Evolutionary conservation across 1,284 basidiomycete genomes (phyloP).

Genomic region (Phellopilus nigrolimitatus): DNA sequence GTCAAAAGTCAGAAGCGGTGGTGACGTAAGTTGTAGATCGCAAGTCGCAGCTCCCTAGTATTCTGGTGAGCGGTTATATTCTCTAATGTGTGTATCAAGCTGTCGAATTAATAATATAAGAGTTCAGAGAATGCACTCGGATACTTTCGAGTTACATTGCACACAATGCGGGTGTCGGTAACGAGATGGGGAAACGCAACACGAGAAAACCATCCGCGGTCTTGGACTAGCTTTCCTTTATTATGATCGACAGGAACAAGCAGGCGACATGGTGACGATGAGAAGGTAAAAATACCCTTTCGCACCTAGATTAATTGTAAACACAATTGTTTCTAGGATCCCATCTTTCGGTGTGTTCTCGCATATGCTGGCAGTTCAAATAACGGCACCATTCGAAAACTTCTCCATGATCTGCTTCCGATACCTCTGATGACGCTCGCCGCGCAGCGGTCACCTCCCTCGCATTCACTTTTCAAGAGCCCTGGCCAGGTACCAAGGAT

Average conservation of each 20-base stretch:
- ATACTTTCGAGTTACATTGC: too few species aligned
- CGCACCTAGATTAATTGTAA: too few species aligned
- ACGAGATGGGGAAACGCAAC: conserved; percentile 90
- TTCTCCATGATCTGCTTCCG: conserved; percentile 92
- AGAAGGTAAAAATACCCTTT: conserved; percentile 66
- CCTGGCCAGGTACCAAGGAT: conserved; percentile 91
- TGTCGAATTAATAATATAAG: too few species aligned
- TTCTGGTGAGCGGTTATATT: too few species aligned
- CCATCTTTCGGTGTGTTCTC: conserved; percentile 89
- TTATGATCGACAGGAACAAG: conserved; percentile 88
- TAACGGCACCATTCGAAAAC: conserved; percentile 84
- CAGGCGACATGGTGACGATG: conserved; percentile 74
- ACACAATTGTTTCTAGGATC: too few species aligned
- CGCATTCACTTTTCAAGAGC: conserved; percentile 92
- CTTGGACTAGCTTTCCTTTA: conserved; percentile 87
- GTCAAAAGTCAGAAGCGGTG: too few species aligned
- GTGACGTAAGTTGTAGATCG: too few species aligned
- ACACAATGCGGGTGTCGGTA: too few species aligned
- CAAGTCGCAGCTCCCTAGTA: too few species aligned
- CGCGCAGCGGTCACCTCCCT: conserved; percentile 91
- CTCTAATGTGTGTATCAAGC: too few species aligned
- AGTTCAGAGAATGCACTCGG: too few species aligned
- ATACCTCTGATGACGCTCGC: conserved; percentile 94
- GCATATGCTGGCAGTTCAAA: conserved; percentile 94
- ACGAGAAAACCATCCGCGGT: conserved; percentile 97